Evolutionary conservation across 2,329 filamentous ascomycete genomes (phyloP).

Genomic region (Parastagonospora avenae): DNA sequence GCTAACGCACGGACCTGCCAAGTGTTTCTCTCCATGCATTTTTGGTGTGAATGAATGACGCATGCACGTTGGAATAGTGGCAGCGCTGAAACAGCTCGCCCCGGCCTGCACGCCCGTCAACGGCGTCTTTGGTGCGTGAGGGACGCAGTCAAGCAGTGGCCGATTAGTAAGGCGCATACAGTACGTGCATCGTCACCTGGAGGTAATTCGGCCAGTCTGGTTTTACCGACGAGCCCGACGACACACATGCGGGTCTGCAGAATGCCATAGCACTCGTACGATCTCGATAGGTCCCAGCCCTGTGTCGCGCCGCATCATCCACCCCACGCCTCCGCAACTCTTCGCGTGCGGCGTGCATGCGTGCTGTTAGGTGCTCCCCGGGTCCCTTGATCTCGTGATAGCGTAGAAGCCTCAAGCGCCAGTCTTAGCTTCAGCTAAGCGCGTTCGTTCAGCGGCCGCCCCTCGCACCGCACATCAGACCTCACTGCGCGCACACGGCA

Average conservation of each 20-base stretch:
- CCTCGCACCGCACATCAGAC: background rate
- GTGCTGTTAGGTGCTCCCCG: background rate
- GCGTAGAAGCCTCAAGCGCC: background rate
- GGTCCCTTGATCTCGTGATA: background rate
- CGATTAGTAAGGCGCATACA: no score
- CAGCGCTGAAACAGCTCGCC: no score
- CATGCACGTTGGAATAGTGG: no score
- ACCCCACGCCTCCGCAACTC: background rate
- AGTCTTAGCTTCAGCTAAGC: background rate
- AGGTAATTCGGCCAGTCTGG: background rate
- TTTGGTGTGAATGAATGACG: no score
- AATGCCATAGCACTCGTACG: slow-evolving; percentile 1
- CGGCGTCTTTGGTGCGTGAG: no score
- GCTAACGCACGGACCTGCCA: no score
- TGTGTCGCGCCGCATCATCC: background rate
- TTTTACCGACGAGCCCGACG: background rate
- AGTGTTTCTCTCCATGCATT: no score
- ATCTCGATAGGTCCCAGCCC: background rate
- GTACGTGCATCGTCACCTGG: no score
- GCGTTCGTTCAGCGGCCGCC: background rate
- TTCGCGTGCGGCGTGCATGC: background rate
- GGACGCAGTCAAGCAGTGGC: no score
- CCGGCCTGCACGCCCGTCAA: no score
- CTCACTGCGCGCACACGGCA: background rate
- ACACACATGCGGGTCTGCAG: slow-evolving; percentile 3